Percentiles rank a stretch among this genome's conserved stretches.
These are phyloP conservation scores for Nevesoporus exiguus DNA, from an alignment of 768 basidiomycete species.

Conservation along the genomic window DNA sequence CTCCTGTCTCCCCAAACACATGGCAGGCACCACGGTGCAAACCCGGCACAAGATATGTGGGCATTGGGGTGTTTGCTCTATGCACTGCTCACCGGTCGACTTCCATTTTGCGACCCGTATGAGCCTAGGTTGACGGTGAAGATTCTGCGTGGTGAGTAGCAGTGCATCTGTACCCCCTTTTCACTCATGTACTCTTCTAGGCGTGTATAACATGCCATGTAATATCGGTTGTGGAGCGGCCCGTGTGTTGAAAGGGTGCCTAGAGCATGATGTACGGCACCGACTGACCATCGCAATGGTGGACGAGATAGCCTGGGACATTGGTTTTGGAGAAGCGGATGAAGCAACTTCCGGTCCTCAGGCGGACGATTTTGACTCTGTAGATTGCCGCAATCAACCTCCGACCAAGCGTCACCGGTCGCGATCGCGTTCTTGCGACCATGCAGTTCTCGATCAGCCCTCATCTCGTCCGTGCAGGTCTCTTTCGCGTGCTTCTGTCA, in stretches of 20 bases:
- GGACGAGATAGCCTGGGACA: conserved; percentile 76
- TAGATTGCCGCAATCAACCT: conserved; percentile 17
- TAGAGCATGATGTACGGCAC: conserved; percentile 55
- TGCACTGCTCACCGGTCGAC: conserved; percentile 73
- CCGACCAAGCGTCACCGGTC: conserved; percentile 18
- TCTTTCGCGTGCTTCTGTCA: conserved; percentile 46
- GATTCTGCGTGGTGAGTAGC: conserved; percentile 72
- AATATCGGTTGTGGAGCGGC: conserved; percentile 60
- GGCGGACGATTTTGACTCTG: conserved; percentile 29
- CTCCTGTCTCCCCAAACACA: conserved; percentile 61
- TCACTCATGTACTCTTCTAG: conserved; percentile 35
- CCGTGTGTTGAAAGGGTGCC: conserved; percentile 73
- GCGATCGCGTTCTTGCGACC: conserved; percentile 31
- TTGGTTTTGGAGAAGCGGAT: conserved; percentile 61
- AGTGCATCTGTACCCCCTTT: neutral
- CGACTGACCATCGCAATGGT: conserved; percentile 84
- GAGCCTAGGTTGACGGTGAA: conserved; percentile 92
- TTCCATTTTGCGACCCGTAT: conserved; percentile 87
- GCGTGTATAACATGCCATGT: conserved; percentile 56
- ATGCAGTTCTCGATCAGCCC: conserved; percentile 10
- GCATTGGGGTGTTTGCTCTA: conserved; percentile 90
- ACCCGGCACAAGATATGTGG: conserved; percentile 93
- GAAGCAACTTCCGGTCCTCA: conserved; percentile 30
- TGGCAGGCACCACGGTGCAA: conserved; percentile 31
- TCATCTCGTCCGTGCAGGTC: conserved; percentile 41